Conservation (phyloP, 164 flowering plant species). For the Santalum album region DNA sequence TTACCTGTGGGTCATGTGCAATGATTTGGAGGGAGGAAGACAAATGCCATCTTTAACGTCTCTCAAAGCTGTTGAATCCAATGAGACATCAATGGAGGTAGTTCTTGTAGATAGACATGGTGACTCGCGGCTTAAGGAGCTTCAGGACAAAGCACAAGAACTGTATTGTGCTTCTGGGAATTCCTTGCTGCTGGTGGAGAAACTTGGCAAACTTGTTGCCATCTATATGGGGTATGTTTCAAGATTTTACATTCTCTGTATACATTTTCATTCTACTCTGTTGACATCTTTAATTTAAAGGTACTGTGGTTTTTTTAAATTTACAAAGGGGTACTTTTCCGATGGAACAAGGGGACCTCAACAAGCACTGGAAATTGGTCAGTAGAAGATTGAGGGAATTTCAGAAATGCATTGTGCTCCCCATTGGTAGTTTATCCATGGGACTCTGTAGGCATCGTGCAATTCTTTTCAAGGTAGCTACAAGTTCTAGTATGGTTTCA, state of each 20-base stretch:
- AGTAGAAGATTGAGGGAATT: slow-evolving; percentile 57
- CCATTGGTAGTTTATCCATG: slow-evolving; percentile 71
- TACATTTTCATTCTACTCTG: background rate
- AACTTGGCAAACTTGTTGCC: slow-evolving; percentile 84
- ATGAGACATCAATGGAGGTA: slow-evolving; percentile 77
- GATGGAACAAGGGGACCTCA: slow-evolving; percentile 73
- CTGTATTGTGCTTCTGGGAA: slow-evolving; percentile 50
- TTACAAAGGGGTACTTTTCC: slow-evolving; percentile 68
- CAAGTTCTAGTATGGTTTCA: background rate
- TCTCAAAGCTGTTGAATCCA: slow-evolving; percentile 52
- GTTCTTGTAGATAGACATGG: slow-evolving; percentile 63
- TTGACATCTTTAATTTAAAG: slow-evolving; percentile 7
- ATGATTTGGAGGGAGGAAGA: slow-evolving; percentile 68
- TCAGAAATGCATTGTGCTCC: slow-evolving; percentile 61
- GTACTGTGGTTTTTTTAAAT: slow-evolving; percentile 13
- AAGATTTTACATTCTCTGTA: slow-evolving; percentile 2
- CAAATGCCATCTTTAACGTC: slow-evolving; percentile 57
- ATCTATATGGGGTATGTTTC: slow-evolving; percentile 66
- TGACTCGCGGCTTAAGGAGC: slow-evolving; percentile 68
- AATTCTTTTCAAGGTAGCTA: slow-evolving; percentile 77
- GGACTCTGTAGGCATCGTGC: slow-evolving; percentile 97
- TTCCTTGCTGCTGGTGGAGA: slow-evolving; percentile 51
- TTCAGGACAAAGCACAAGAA: slow-evolving; percentile 71
- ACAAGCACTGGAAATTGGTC: slow-evolving; percentile 55
- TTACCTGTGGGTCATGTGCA: slow-evolving; percentile 87